Conservation (phyloP, 371 early-diverging fungal genomes). For the Mucor indicus region DNA sequence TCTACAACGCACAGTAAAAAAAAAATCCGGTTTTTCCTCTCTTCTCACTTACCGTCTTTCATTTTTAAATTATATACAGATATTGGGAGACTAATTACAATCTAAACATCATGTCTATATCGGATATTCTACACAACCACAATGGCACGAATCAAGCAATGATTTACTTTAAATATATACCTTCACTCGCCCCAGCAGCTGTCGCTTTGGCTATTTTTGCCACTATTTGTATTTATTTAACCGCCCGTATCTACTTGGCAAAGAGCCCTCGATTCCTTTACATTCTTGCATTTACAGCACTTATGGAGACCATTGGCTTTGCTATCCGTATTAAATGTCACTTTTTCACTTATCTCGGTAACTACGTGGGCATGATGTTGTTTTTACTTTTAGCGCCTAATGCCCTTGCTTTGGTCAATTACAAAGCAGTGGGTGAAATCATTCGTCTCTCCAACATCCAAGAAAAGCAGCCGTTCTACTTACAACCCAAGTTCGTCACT, state of each 20-base stretch:
- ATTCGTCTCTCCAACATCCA: slow-evolving; percentile 14
- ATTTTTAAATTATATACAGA: too few species aligned
- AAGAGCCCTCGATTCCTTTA: slow-evolving; percentile 19
- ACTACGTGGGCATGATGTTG: slow-evolving; percentile 26
- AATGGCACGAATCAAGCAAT: too few species aligned
- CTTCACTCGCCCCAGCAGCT: slow-evolving; percentile 1
- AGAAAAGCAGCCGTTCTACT: slow-evolving; percentile 13
- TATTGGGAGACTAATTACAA: too few species aligned
- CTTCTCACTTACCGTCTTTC: too few species aligned
- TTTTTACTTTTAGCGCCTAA: slow-evolving; percentile 36
- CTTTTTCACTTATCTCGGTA: slow-evolving; percentile 18
- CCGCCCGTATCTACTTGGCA: neutral
- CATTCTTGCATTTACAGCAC: slow-evolving; percentile 27
- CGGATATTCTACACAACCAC: too few species aligned
- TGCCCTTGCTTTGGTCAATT: slow-evolving; percentile 38
- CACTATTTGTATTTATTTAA: slow-evolving; percentile 2
- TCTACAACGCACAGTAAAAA: too few species aligned
- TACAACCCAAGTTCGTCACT: slow-evolving; percentile 32
- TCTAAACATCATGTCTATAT: too few species aligned
- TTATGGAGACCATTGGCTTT: slow-evolving; percentile 34
- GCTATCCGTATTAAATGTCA: slow-evolving; percentile 20
- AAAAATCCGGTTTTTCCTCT: too few species aligned
- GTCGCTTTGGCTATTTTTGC: slow-evolving; percentile 5
- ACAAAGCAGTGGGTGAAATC: slow-evolving; percentile 33
- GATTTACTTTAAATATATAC: slow-evolving; percentile 10